These are phyloP conservation scores for Gonapodya sp. DNA, from an alignment of 192 early-diverging fungal species.

Conservation along the genomic window DNA sequence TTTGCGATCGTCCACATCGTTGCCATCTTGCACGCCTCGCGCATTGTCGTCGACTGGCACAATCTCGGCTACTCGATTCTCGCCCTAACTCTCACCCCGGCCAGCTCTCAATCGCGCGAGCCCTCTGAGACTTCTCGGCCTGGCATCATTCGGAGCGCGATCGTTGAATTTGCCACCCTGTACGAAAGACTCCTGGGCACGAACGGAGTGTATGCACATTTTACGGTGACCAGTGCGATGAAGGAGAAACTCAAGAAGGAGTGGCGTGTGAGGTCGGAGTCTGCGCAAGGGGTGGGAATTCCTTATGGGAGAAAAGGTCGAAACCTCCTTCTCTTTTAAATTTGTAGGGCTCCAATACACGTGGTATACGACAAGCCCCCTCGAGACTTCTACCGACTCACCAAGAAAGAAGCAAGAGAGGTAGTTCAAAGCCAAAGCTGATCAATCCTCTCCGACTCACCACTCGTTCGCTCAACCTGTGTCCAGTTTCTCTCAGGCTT, in stretches of 20 bases:
- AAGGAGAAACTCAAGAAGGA: background rate
- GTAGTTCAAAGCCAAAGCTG: slow-evolving; percentile 24
- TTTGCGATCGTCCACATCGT: slow-evolving; percentile 65
- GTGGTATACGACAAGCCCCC: slow-evolving; percentile 81
- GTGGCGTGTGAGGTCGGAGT: background rate
- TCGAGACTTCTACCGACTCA: slow-evolving; percentile 59
- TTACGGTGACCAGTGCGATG: slow-evolving; percentile 8
- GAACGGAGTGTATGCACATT: background rate
- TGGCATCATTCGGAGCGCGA: slow-evolving; percentile 3
- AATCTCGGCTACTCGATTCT: slow-evolving; percentile 91
- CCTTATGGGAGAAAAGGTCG: too few species aligned
- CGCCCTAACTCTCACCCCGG: slow-evolving; percentile 38
- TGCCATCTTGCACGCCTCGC: slow-evolving; percentile 48
- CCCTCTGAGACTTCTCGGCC: slow-evolving; percentile 49
- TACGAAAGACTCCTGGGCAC: slow-evolving; percentile 14
- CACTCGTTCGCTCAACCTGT: slow-evolving; percentile 5
- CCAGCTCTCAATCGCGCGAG: slow-evolving; percentile 81
- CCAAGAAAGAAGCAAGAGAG: slow-evolving; percentile 54
- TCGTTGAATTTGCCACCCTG: slow-evolving; percentile 46
- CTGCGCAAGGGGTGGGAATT: too few species aligned
- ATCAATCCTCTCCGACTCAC: slow-evolving; percentile 15
- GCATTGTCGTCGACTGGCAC: slow-evolving; percentile 93
- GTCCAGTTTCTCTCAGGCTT: slow-evolving; percentile 30
- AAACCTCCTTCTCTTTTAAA: background rate
- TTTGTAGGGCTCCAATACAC: slow-evolving; percentile 24